These are phyloP conservation scores for Alternaria sp. DNA, from an alignment of 2,329 filamentous ascomycete genomes.

Conservation along the genomic window DNA sequence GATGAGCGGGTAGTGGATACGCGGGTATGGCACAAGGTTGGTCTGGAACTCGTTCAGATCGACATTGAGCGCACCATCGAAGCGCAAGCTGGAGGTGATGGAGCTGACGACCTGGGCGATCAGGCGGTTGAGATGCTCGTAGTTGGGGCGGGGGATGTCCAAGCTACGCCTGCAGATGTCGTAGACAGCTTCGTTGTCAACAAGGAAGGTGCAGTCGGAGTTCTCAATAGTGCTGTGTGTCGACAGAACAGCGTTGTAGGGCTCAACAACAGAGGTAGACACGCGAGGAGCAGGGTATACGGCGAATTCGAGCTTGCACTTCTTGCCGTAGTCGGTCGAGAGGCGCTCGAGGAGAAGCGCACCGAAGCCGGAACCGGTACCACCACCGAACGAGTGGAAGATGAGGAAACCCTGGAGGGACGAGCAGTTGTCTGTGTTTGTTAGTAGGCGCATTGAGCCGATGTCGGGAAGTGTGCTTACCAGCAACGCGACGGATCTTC, in stretches of 20 bases:
- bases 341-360: constrained; percentile 75
- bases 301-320: constrained; percentile 77
- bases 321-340: constrained; percentile 76
- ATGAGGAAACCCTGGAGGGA: constrained; percentile 76
- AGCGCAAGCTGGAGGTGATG: constrained; percentile 74
- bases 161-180: constrained; percentile 77
- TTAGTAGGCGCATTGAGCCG: constrained; percentile 18
- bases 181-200: constrained; percentile 78
- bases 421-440: constrained; percentile 69
- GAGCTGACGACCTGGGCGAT: constrained; percentile 78
- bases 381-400: constrained; percentile 77
- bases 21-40: constrained; percentile 75
- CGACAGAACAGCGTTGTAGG: constrained; percentile 75
- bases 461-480: constrained; percentile 51
- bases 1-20: constrained; percentile 77
- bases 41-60: constrained; percentile 81
- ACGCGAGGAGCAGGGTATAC: constrained; percentile 74
- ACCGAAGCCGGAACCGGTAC: constrained; percentile 75
- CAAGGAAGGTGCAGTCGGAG: constrained; percentile 79
- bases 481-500: constrained; percentile 71
- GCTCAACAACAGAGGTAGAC: constrained; percentile 74
- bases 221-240: constrained; percentile 79
- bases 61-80: constrained; percentile 75
- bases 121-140: constrained; percentile 74
- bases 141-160: constrained; percentile 71